Evolutionary conservation across 2,329 filamentous ascomycete species (phyloP).

Genomic region (Fusarium irregulare): DNA sequence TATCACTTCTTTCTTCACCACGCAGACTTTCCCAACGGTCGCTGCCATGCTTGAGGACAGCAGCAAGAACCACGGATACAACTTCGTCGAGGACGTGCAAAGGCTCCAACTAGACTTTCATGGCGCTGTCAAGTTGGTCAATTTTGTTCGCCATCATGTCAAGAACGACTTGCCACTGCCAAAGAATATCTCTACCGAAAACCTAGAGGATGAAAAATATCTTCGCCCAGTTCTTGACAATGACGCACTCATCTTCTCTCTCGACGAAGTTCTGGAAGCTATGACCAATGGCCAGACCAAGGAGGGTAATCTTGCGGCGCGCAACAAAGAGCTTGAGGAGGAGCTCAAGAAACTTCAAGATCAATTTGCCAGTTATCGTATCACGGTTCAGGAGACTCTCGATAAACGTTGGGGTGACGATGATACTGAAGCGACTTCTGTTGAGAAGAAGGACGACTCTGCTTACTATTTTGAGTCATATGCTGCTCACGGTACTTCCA

Average conservation of each 20-base stretch:
- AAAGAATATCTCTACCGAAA: conserved; percentile 67
- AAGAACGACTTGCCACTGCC: conserved; percentile 61
- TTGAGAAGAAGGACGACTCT: conserved; percentile 49
- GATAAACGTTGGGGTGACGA: conserved; percentile 73
- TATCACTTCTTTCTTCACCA: conserved; percentile 76
- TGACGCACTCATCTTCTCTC: conserved; percentile 86
- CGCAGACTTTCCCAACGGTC: conserved; percentile 72
- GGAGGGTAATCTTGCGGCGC: conserved; percentile 53
- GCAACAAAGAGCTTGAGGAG: conserved; percentile 68
- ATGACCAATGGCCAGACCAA: conserved; percentile 55
- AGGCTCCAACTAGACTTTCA: conserved; percentile 75
- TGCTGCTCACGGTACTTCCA: conserved; percentile 65
- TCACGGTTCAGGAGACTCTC: conserved; percentile 73
- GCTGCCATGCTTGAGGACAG: conserved; percentile 75
- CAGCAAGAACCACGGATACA: conserved; percentile 73
- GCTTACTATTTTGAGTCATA: conserved; percentile 71
- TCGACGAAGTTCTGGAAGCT: conserved; percentile 76
- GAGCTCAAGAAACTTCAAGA: conserved; percentile 68
- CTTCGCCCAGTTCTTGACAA: conserved; percentile 88
- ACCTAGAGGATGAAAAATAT: conserved; percentile 82
- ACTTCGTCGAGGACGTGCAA: conserved; percentile 71
- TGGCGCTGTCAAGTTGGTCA: conserved; percentile 78
- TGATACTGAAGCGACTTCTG: conserved; percentile 57
- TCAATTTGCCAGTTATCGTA: conserved; percentile 74
- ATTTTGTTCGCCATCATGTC: conserved; percentile 68